These are phyloP conservation scores for Benincasa hispida DNA, from an alignment of 306 rosid genomes.

Conservation along the genomic window DNA sequence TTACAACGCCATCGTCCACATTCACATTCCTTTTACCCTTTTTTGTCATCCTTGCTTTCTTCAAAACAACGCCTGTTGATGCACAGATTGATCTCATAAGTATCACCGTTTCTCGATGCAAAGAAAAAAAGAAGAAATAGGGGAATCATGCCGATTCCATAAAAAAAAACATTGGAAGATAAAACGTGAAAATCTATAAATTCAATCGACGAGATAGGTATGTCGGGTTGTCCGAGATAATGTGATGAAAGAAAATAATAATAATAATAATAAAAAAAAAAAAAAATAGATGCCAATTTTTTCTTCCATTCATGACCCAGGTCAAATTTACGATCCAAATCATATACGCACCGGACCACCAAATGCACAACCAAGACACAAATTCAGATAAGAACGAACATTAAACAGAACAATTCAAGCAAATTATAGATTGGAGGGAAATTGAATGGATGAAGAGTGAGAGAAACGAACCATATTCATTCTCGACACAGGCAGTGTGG, in stretches of 20 bases:
- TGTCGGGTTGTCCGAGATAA: background rate
- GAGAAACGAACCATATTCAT: constrained; percentile 33
- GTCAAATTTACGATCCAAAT: background rate
- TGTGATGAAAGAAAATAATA: background rate
- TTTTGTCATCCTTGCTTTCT: constrained; percentile 66
- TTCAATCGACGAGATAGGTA: background rate
- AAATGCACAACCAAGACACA: background rate
- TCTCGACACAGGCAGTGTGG: constrained; percentile 54
- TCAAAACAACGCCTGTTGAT: constrained; percentile 57
- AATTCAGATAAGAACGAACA: background rate
- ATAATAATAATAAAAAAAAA: background rate
- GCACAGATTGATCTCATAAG: background rate
- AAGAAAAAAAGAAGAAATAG: background rate
- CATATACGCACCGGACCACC: background rate
- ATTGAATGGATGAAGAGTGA: background rate
- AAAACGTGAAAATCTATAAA: background rate
- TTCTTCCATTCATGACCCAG: background rate
- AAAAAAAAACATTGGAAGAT: too few relatives aligned
- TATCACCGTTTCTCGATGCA: background rate
- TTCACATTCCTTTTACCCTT: constrained; percentile 44
- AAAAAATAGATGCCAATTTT: background rate
- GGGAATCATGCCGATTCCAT: too few relatives aligned
- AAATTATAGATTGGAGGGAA: background rate
- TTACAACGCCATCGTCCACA: constrained; percentile 29
- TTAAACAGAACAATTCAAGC: background rate